Evolutionary conservation across 768 basidiomycete species (phyloP).

Genomic region (Suillus bovinus): DNA sequence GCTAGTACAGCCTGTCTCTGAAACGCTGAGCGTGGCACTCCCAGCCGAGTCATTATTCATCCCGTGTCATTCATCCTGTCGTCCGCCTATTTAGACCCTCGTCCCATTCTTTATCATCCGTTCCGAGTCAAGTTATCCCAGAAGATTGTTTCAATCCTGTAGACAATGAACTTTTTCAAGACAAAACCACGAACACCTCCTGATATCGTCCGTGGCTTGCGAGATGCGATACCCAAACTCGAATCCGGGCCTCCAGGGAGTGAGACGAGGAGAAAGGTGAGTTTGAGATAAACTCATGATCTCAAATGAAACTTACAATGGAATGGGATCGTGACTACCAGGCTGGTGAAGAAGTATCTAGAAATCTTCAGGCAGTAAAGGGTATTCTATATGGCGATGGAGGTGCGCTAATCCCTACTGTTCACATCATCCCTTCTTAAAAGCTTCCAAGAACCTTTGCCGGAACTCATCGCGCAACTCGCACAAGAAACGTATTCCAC

Average conservation of each 20-base stretch:
- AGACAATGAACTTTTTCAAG: constrained; percentile 92
- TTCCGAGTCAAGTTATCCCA: constrained; percentile 2
- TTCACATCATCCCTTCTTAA: constrained; percentile 6
- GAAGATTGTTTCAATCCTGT: background rate
- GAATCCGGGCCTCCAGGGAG: constrained; percentile 72
- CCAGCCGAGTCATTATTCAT: constrained; percentile 1
- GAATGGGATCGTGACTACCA: constrained; percentile 31
- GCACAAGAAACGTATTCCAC: constrained; percentile 95
- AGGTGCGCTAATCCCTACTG: constrained; percentile 47
- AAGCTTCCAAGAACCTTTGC: constrained; percentile 63
- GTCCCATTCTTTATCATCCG: background rate
- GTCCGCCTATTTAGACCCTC: background rate
- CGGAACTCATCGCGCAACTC: constrained; percentile 90
- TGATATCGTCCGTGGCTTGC: constrained; percentile 80
- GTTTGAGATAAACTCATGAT: constrained; percentile 17
- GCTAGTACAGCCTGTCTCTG: constrained; percentile 8
- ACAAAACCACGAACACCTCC: constrained; percentile 85
- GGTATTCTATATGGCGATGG: constrained; percentile 84
- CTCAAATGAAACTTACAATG: background rate
- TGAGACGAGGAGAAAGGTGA: constrained; percentile 80
- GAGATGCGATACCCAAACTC: constrained; percentile 76
- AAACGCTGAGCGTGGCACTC: background rate
- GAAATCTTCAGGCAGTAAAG: constrained; percentile 90
- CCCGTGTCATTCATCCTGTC: constrained; percentile 4
- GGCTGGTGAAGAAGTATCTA: constrained; percentile 89